Evolutionary conservation across 1,284 basidiomycete species (phyloP), one percentile per base, ranked within the genome.

Genomic region (Pulchroboletus neoregius): DNA sequence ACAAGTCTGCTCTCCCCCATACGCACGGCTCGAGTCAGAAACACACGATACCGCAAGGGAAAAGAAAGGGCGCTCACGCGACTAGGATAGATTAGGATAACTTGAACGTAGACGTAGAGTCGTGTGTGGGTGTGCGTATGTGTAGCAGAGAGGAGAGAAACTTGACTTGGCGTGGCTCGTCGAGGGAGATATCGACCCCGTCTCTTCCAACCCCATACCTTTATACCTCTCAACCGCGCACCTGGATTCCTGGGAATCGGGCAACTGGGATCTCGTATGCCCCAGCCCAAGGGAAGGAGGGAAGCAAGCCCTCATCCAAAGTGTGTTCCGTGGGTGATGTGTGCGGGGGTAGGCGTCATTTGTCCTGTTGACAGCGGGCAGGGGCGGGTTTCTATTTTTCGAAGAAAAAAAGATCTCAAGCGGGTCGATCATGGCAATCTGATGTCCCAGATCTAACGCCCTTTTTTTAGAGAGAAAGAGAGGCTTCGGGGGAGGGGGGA

Each of bases 61-160:
- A 39, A 13, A 39, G 2, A 1, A 23, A 43, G 28, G 22, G 11
- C 23, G 28, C 60, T 45, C 45, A 64, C 61, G 33, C 39, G 46
- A 39, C 20, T 50, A 61, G 41, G 30, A 46, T 58, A 60, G 59
- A 64, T 62, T 60, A 62, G 18, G 47, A 47, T 35, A 36, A 36
- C 22, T 45, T 38, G 39, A 35, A 23, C 10, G 37, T 38, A 52
- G 38, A 26, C 18, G 57, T 27, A 45, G 31, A 39, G 35, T 39
- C 20, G 47, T 42, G 38, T 39, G 23, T 24, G 6, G 7, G 5
- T 4, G 23, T 24, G 23, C 24, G 24, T 26, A 8, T 7, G 24
- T 26, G 38, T 12, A 37, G 20, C 20, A n/a, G 43, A 46, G 37
- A 38, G n/a, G 23, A 28, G 24, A 44, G 38, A 33, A 31, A 40